Conservation (phyloP, 768 basidiomycete species). For the Boletus eberwhitei region DNA sequence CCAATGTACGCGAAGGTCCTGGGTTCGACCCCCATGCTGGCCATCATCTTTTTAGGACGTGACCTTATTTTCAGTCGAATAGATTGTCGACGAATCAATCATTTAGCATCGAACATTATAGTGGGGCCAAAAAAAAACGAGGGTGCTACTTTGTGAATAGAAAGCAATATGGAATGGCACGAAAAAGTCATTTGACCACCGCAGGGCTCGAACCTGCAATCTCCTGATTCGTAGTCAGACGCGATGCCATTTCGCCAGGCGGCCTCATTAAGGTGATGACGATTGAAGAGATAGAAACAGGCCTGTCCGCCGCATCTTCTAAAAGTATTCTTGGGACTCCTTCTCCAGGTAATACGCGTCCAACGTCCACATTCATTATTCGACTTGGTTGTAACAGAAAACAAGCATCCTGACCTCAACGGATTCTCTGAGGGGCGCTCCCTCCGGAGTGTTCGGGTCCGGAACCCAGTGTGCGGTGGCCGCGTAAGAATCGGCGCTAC, state of each 20-base stretch:
- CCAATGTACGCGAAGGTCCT: slow-evolving; percentile 33
- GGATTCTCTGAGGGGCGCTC: not conserved
- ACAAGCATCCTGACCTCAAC: not conserved
- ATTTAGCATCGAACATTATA: not conserved
- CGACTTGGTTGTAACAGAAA: not conserved
- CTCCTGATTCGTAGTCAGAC: slow-evolving; percentile 95
- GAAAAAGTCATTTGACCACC: slow-evolving; percentile 52
- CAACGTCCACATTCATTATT: not conserved
- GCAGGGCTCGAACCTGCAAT: slow-evolving; percentile 93
- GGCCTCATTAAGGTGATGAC: slow-evolving; percentile 38
- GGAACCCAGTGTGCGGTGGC: not conserved
- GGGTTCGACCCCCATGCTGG: slow-evolving; percentile 42
- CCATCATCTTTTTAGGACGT: slow-evolving; percentile 17
- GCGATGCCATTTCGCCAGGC: slow-evolving; percentile 94
- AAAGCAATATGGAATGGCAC: not conserved
- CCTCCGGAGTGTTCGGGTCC: not conserved
- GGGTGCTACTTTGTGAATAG: not conserved
- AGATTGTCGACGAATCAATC: not conserved
- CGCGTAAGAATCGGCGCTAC: not conserved
- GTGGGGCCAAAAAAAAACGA: not conserved
- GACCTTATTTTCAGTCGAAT: no score
- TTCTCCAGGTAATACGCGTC: not conserved
- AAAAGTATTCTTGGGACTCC: not conserved
- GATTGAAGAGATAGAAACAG: not conserved
- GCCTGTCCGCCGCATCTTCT: no score